These are phyloP conservation scores for Acmispon strigosus DNA, from an alignment of 306 rosid species.

Conservation along the genomic window DNA sequence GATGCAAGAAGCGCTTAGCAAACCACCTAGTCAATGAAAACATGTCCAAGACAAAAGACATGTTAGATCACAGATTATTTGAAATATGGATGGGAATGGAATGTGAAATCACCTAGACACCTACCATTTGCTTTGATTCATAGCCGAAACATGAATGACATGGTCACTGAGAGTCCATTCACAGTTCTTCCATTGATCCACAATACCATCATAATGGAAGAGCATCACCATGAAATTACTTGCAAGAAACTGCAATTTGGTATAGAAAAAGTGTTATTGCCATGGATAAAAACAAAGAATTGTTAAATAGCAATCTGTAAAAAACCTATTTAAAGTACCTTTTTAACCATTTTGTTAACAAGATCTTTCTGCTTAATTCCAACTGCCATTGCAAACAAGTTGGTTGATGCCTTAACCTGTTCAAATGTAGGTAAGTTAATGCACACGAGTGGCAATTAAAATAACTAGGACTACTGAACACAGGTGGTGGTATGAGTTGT, in stretches of 20 bases:
- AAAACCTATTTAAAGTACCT: conserved; percentile 40
- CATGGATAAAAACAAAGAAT: neutral
- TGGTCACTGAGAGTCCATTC: conserved; percentile 49
- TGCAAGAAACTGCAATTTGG: conserved; percentile 54
- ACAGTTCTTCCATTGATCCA: conserved; percentile 58
- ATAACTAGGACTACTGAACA: neutral
- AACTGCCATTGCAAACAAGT: conserved; percentile 61
- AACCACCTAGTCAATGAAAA: conserved; percentile 73
- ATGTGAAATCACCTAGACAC: conserved; percentile 6
- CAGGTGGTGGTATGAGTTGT: neutral
- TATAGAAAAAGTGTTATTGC: conserved; percentile 2
- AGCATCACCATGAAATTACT: conserved; percentile 68
- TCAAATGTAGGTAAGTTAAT: conserved; percentile 12
- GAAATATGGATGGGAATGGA: neutral
- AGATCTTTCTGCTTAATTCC: conserved; percentile 78
- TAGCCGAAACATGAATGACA: conserved; percentile 63
- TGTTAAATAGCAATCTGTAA: neutral
- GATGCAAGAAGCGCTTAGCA: conserved; percentile 96
- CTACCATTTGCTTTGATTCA: conserved; percentile 79
- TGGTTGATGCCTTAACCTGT: conserved; percentile 31
- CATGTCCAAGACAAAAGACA: neutral
- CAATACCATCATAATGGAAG: conserved; percentile 78
- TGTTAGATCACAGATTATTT: neutral
- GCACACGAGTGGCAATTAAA: neutral
- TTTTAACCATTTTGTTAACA: conserved; percentile 66